These are phyloP conservation scores for Nematocida minor DNA, from an alignment of 371 early-diverging fungal species.

Conservation along the genomic window DNA sequence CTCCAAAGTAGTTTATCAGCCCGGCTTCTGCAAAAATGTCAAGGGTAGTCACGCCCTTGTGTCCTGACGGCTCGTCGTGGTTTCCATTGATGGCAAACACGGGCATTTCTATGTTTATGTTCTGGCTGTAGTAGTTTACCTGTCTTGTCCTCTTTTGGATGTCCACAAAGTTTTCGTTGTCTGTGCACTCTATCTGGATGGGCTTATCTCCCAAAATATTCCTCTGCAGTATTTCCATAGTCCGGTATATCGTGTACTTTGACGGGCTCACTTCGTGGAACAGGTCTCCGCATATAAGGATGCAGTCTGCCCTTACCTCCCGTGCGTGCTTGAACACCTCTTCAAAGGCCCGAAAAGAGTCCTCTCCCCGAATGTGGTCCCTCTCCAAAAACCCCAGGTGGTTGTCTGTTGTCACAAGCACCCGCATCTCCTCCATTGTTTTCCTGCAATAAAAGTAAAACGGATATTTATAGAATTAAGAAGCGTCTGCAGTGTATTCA, in stretches of 20 bases:
- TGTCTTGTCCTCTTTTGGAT: slow-evolving; percentile 60
- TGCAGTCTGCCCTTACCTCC: slow-evolving; percentile 64
- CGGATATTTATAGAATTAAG: too few species aligned
- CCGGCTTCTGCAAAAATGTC: slow-evolving; percentile 76
- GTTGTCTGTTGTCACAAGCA: slow-evolving; percentile 73
- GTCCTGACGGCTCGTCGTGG: slow-evolving; percentile 92
- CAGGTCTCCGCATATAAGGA: slow-evolving; percentile 94
- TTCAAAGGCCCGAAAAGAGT: slow-evolving; percentile 82
- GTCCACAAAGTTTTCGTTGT: slow-evolving; percentile 26
- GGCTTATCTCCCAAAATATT: slow-evolving; percentile 73
- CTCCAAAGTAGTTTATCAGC: slow-evolving; percentile 89
- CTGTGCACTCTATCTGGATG: slow-evolving; percentile 68
- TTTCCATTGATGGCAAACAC: slow-evolving; percentile 95
- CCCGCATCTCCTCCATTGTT: slow-evolving; percentile 19
- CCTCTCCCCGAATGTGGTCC: slow-evolving; percentile 80
- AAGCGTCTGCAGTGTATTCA: too few species aligned
- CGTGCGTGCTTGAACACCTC: slow-evolving; percentile 78
- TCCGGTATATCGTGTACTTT: slow-evolving; percentile 71
- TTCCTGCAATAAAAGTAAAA: slow-evolving; percentile 9
- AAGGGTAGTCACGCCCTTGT: slow-evolving; percentile 70
- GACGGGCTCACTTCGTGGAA: slow-evolving; percentile 94
- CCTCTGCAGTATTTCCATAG: slow-evolving; percentile 72
- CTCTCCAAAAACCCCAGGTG: slow-evolving; percentile 89
- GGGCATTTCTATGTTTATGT: slow-evolving; percentile 77
- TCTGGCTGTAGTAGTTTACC: slow-evolving; percentile 79